Evolutionary conservation across 139 green algal genomes (phyloP).

Genomic region (Haematococcus lacustris): DNA sequence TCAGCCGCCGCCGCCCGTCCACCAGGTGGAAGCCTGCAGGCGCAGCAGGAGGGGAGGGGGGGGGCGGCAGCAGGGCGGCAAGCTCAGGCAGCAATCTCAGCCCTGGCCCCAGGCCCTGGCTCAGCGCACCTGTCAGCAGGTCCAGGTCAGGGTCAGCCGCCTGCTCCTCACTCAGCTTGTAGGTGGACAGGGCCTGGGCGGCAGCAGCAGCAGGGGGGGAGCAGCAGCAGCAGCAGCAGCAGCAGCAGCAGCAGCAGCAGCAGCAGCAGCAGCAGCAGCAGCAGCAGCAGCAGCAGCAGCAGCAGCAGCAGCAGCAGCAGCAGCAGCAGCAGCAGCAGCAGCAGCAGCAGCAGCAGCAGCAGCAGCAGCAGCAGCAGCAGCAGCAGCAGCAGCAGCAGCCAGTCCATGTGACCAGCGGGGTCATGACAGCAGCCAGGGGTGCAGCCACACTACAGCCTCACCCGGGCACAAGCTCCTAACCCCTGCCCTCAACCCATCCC

Average conservation of each 20-base stretch:
- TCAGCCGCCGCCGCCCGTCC: slow-evolving; percentile 43
- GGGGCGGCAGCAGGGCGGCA: neutral
- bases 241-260: neutral
- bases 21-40: slow-evolving; percentile 53
- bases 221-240: neutral
- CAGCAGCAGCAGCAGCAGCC: too few relatives aligned
- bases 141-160: slow-evolving; percentile 22
- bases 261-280: neutral
- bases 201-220: neutral
- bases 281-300: neutral
- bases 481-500: too few relatives aligned
- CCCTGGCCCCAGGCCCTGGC: too few relatives aligned
- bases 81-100: too few relatives aligned
- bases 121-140: slow-evolving; percentile 15
- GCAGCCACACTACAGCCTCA: neutral
- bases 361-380: too few relatives aligned
- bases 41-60: neutral
- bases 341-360: too few relatives aligned
- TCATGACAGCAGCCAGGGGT: too few relatives aligned
- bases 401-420: too few relatives aligned
- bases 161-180: slow-evolving; percentile 30
- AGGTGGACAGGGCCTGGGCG: slow-evolving; percentile 37
- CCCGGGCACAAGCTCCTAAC: neutral
- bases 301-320: too few relatives aligned
- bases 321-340: too few relatives aligned